Conservation (phyloP, 192 early-diverging fungal genomes). For the Umbelopsis sp. region DNA sequence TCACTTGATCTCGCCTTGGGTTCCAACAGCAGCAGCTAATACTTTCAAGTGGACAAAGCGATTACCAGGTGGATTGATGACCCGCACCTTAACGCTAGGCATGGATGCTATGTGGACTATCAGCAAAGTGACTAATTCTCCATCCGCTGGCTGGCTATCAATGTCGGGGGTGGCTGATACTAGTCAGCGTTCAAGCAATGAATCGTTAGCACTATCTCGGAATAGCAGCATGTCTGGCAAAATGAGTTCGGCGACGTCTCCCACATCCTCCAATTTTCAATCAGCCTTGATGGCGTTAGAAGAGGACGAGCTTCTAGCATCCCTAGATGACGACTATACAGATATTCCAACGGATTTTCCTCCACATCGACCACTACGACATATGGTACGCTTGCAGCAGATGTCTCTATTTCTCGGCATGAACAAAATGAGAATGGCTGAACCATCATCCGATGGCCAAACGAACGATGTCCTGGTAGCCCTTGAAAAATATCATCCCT, state of each 20-base stretch:
- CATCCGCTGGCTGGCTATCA: neutral
- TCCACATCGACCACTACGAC: constrained; percentile 40
- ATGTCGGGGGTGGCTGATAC: neutral
- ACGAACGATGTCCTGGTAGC: constrained; percentile 38
- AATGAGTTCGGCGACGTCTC: neutral
- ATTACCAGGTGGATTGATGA: constrained; percentile 31
- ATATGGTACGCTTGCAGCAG: constrained; percentile 36
- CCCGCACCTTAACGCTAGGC: constrained; percentile 30
- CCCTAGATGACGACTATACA: constrained; percentile 25
- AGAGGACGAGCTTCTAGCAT: constrained; percentile 32
- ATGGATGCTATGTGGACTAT: constrained; percentile 42
- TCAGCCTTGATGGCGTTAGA: constrained; percentile 27
- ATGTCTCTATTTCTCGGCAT: constrained; percentile 39
- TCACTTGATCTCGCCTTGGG: constrained; percentile 40
- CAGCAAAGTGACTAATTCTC: constrained; percentile 20
- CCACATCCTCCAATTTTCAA: constrained; percentile 10
- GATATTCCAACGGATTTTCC: constrained; percentile 41
- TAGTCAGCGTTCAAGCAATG: neutral
- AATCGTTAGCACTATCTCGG: neutral
- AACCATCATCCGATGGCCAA: constrained; percentile 36
- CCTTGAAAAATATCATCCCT: constrained; percentile 41
- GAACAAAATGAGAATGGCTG: constrained; percentile 32
- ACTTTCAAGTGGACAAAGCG: constrained; percentile 42
- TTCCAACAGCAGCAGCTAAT: constrained; percentile 38
- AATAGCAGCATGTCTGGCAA: neutral